A percentile compares a stretch with the other conserved stretches of the same genome.
Evolutionary conservation across 306 rosid species (phyloP).

Genomic region (Heteromeles arbutifolia): DNA sequence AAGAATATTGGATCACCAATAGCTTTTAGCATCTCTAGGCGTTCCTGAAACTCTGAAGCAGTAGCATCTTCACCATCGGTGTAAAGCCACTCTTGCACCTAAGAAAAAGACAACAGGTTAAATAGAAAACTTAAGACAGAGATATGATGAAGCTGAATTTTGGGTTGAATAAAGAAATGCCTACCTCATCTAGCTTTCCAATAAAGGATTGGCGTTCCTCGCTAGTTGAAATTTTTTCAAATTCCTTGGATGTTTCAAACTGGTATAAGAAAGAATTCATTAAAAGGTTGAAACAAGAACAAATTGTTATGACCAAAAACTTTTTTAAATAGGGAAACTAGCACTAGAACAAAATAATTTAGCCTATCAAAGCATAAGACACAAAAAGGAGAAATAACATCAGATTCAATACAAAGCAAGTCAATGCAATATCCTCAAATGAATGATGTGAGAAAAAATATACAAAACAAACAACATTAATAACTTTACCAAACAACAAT

Average conservation of each 20-base stretch:
- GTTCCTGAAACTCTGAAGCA: slow-evolving; percentile 78
- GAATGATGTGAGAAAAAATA: not conserved
- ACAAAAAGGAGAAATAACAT: not conserved
- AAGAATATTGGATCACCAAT: slow-evolving; percentile 83
- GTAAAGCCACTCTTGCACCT: slow-evolving; percentile 98
- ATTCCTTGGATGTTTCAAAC: slow-evolving; percentile 76
- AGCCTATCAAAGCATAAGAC: not conserved
- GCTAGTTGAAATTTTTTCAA: slow-evolving; percentile 57
- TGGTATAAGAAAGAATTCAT: slow-evolving; percentile 25
- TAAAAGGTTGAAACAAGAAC: slow-evolving; percentile 6
- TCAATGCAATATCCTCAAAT: not conserved
- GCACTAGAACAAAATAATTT: not conserved
- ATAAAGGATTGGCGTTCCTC: slow-evolving; percentile 69
- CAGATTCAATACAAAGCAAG: not conserved
- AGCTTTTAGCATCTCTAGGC: slow-evolving; percentile 61
- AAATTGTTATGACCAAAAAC: not conserved
- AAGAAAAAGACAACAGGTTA: slow-evolving; percentile 19
- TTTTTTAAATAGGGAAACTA: not conserved
- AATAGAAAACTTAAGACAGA: slow-evolving; percentile 3
- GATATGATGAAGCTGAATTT: not conserved
- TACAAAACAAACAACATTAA: not conserved
- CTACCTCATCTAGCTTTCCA: slow-evolving; percentile 90
- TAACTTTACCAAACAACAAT: not conserved
- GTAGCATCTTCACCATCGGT: slow-evolving; percentile 96
- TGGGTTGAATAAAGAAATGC: slow-evolving; percentile 13